These are phyloP conservation scores for Sporothrix phasma DNA, from an alignment of 2,329 filamentous ascomycete genomes.

Conservation along the genomic window DNA sequence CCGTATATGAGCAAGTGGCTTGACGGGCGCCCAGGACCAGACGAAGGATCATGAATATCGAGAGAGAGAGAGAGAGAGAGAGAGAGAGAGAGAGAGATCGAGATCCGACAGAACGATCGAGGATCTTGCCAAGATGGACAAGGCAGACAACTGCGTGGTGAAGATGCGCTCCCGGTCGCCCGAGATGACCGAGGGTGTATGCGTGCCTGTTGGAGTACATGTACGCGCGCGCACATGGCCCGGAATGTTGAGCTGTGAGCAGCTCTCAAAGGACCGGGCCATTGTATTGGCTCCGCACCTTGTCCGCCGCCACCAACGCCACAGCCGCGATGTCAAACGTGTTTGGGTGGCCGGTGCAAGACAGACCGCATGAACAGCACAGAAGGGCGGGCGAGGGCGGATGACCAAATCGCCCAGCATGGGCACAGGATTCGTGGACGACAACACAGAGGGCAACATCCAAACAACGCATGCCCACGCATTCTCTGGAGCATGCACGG, in stretches of 20 bases:
- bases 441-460: neutral
- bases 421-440: neutral
- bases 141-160: neutral
- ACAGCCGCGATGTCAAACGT: neutral
- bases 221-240: neutral
- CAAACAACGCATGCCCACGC: neutral
- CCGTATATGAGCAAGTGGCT: constrained; percentile 68
- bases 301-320: neutral
- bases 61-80: too few species aligned
- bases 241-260: too few species aligned
- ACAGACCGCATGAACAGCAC: neutral
- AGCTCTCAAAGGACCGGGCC: neutral
- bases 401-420: neutral
- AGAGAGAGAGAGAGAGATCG: too few species aligned
- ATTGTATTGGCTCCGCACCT: neutral
- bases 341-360: neutral
- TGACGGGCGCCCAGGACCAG: constrained; percentile 34
- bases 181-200: neutral
- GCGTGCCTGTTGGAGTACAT: neutral
- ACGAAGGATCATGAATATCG: neutral
- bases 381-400: neutral
- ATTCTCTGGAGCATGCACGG: too few species aligned
- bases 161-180: neutral
- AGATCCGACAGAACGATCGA: too few species aligned
- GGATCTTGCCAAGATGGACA: neutral